Percentiles rank a stretch among this genome's conserved stretches.
phyloP scores from a whole-genome alignment of 306 rosid species.

The Lathyrus aphaca region DNA sequence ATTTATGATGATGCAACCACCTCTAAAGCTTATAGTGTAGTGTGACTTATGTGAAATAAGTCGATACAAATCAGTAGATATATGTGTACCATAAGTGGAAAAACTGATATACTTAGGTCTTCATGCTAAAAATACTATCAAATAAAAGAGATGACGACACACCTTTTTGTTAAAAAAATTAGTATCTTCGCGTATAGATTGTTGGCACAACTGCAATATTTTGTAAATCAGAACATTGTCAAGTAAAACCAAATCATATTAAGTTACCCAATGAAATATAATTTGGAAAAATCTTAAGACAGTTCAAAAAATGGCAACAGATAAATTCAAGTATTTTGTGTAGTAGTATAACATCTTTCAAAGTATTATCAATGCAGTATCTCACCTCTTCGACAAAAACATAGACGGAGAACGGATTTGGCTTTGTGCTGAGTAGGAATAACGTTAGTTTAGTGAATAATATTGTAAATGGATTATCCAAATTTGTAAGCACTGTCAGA shows the following conservation, averaged over 20 bases:
- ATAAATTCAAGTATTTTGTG: constrained; percentile 12
- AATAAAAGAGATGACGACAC: constrained; percentile 29
- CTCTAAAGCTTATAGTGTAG: no score
- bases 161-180: constrained; percentile 50
- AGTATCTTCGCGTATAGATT: constrained; percentile 45
- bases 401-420: constrained; percentile 79
- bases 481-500: constrained; percentile 56
- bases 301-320: not conserved
- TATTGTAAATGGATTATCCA: constrained; percentile 50
- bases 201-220: constrained; percentile 63
- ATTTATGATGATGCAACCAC: no score
- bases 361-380: constrained; percentile 4
- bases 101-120: not conserved
- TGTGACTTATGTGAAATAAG: not conserved
- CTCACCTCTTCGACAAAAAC: constrained; percentile 67
- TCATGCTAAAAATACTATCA: not conserved
- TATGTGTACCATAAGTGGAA: not conserved
- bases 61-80: not conserved
- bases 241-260: constrained; percentile 31
- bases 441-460: constrained; percentile 52
- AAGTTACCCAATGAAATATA: not conserved
- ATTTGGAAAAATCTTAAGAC: constrained; percentile 17
- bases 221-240: constrained; percentile 33
- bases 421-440: constrained; percentile 73
- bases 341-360: not conserved